phyloP scores from a whole-genome alignment of 352 stramenopile species.

The Globisporangium splendens region DNA sequence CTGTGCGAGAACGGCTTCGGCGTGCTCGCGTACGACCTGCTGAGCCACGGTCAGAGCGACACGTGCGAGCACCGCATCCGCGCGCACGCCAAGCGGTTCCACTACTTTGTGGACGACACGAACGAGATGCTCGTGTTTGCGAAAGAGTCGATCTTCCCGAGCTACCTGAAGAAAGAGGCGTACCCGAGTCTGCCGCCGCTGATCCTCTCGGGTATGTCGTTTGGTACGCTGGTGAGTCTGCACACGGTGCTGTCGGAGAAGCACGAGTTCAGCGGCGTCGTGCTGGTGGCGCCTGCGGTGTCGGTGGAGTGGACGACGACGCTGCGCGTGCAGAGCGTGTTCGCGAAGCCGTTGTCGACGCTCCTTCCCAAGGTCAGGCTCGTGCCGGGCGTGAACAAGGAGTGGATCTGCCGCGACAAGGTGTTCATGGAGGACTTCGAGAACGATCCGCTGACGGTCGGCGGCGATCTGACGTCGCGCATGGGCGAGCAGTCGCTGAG shows the following conservation, averaged over 20 bases:
- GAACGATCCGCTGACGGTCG: constrained; percentile 28
- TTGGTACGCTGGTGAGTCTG: constrained; percentile 29
- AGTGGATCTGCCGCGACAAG: constrained; percentile 22
- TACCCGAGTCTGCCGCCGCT: constrained; percentile 14
- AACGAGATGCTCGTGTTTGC: constrained; percentile 39
- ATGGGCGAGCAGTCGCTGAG: constrained; percentile 38
- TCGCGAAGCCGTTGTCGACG: constrained; percentile 18
- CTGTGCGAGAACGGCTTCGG: constrained; percentile 36
- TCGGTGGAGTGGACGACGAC: constrained; percentile 18
- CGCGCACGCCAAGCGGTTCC: constrained; percentile 31
- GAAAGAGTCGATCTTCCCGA: constrained; percentile 29
- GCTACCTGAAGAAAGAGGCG: constrained; percentile 12
- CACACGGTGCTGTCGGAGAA: constrained; percentile 23
- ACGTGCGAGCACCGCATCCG: constrained; percentile 23
- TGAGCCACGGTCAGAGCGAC: constrained; percentile 45
- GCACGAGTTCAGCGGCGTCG: constrained; percentile 21
- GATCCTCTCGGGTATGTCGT: constrained; percentile 27
- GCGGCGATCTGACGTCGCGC: constrained; percentile 33
- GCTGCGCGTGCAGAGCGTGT: constrained; percentile 14
- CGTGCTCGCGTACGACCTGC: constrained; percentile 43
- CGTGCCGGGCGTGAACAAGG: constrained; percentile 26
- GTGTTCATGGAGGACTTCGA: constrained; percentile 26
- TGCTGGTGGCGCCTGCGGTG: constrained; percentile 23
- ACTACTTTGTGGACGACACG: constrained; percentile 50
- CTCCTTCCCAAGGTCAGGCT: constrained; percentile 22